Conservation (phyloP, 2,329 filamentous ascomycete species). For the Tympanopsis confertula region DNA sequence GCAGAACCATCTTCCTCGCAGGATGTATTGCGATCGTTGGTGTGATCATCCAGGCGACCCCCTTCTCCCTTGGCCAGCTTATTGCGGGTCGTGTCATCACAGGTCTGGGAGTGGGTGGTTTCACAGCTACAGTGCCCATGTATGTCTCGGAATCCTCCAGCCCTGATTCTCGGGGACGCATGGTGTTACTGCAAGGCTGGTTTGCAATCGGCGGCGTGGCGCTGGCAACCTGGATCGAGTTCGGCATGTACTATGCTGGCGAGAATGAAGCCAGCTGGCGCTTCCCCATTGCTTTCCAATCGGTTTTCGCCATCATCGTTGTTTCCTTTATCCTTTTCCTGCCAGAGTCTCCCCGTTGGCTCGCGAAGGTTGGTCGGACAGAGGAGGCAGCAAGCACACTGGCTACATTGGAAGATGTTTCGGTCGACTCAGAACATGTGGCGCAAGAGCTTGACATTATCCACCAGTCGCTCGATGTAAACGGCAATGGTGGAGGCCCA, state of each 20-base stretch:
- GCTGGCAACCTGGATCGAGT: neutral
- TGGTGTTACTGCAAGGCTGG: neutral
- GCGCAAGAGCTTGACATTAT: too few species aligned
- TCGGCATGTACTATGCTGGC: neutral
- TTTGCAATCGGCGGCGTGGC: neutral
- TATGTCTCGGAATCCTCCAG: slow-evolving; percentile 29
- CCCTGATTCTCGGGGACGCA: slow-evolving; percentile 3
- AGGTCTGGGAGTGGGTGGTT: slow-evolving; percentile 28
- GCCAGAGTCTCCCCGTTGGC: slow-evolving; percentile 24
- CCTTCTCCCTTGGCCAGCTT: slow-evolving; percentile 32
- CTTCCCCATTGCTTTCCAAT: neutral
- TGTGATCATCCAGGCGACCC: slow-evolving; percentile 30
- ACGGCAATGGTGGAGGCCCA: too few species aligned
- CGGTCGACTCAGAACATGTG: neutral
- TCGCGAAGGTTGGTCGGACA: slow-evolving; percentile 11
- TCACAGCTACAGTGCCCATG: slow-evolving; percentile 29
- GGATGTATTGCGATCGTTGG: slow-evolving; percentile 36
- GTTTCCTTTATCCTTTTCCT: slow-evolving; percentile 15
- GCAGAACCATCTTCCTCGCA: slow-evolving; percentile 33
- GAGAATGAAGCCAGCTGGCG: neutral
- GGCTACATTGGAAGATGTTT: neutral
- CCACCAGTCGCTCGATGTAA: too few species aligned
- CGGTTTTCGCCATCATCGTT: slow-evolving; percentile 14
- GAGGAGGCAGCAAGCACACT: slow-evolving; percentile 1
- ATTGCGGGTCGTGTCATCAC: slow-evolving; percentile 37